phyloP scores from a whole-genome alignment of 768 basidiomycete species.

The Brasilioporus rufonigricans region DNA sequence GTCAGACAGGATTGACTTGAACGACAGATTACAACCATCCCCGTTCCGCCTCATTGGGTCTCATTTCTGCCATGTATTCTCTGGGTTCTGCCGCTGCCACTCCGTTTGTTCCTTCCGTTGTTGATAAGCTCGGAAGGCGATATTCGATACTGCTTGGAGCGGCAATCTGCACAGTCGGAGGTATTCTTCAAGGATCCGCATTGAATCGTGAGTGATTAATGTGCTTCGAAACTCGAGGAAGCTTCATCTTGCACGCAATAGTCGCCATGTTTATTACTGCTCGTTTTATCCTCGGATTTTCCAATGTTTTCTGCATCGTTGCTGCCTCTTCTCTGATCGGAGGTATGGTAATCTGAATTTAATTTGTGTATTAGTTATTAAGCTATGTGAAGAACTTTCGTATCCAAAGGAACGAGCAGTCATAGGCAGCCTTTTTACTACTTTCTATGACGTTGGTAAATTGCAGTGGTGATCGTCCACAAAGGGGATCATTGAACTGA shows the following conservation, averaged over 20 bases:
- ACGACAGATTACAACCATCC: constrained; percentile 50
- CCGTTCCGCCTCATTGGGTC: constrained; percentile 49
- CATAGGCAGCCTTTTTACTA: constrained; percentile 15
- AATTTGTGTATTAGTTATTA: no score
- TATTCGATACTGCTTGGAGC: no score
- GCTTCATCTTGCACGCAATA: background rate
- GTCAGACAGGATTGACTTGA: background rate
- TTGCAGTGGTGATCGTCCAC: background rate
- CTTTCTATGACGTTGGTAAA: constrained; percentile 12
- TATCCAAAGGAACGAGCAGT: no score
- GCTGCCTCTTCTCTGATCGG: constrained; percentile 21
- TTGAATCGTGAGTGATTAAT: background rate
- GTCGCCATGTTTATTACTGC: background rate
- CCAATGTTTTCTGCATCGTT: background rate
- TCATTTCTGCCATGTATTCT: constrained; percentile 58
- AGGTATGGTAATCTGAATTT: constrained; percentile 7
- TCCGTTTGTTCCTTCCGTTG: constrained; percentile 32
- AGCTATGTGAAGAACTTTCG: no score
- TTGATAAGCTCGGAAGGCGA: constrained; percentile 3
- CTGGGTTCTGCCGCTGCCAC: constrained; percentile 54
- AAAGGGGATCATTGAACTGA: background rate
- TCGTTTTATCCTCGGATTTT: no score
- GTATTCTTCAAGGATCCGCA: background rate
- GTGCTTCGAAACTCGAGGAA: background rate
- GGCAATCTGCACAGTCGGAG: background rate